Evolutionary conservation across 495 filamentous ascomycete species (phyloP).

Genomic region (Xylaria intraflava): DNA sequence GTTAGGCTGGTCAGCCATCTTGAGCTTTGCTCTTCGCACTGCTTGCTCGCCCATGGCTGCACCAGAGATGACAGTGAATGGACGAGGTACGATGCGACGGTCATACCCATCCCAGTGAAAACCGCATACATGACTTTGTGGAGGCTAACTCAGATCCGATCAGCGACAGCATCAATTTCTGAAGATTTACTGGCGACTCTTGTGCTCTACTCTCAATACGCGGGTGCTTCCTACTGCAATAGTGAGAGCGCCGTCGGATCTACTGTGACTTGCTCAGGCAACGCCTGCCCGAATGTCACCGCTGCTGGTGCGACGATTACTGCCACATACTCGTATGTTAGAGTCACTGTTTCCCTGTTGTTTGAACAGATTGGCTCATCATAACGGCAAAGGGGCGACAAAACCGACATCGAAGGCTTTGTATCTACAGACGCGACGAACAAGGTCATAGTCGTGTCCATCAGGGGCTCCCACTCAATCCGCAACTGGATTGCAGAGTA

Average conservation of each 20-base stretch:
- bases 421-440: conserved; percentile 60
- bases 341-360: background rate
- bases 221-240: conserved; percentile 64
- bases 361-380: conserved; percentile 6
- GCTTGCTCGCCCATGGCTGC: conserved; percentile 4
- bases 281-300: conserved; percentile 56
- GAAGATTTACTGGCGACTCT: conserved; percentile 42
- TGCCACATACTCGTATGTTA: conserved; percentile 56
- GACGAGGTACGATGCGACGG: conserved; percentile 1
- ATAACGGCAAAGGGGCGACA: conserved; percentile 28
- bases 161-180: conserved; percentile 23
- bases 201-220: conserved; percentile 60
- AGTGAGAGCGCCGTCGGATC: conserved; percentile 42
- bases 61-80: background rate
- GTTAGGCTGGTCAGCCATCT: conserved; percentile 12
- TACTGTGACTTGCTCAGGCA: conserved; percentile 50
- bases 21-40: conserved; percentile 14
- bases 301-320: conserved; percentile 47
- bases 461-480: conserved; percentile 58
- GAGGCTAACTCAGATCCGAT: conserved; percentile 5
- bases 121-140: background rate
- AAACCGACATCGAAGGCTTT: conserved; percentile 61
- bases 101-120: background rate
- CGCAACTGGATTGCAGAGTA: conserved; percentile 63
- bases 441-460: conserved; percentile 57